phyloP scores from a whole-genome alignment of 306 rosid species.

The Cyclanthera cordifolia region DNA sequence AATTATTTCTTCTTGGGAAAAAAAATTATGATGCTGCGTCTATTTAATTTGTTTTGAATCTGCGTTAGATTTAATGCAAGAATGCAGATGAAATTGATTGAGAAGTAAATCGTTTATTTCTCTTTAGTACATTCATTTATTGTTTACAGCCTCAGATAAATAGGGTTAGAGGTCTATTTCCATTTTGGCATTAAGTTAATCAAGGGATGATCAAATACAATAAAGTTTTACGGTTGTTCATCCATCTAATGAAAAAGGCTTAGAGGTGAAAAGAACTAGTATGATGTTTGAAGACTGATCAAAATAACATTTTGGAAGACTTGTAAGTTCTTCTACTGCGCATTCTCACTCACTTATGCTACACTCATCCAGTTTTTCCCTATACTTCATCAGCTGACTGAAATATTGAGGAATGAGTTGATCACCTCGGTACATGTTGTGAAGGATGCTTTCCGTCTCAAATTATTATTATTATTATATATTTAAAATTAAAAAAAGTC shows the following conservation, averaged over 20 bases:
- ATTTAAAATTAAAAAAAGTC: not conserved
- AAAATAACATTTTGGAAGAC: not conserved
- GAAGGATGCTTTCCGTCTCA: not conserved
- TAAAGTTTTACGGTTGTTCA: not conserved
- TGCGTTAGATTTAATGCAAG: not conserved
- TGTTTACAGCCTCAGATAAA: not conserved
- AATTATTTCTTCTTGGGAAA: not conserved
- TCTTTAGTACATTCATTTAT: not conserved
- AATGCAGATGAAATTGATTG: not conserved
- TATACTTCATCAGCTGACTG: not conserved
- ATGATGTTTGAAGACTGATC: not conserved
- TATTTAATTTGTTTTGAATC: not conserved
- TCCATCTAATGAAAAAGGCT: not conserved
- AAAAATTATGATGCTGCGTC: not conserved
- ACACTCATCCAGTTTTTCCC: conserved; percentile 7
- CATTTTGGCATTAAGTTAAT: not conserved
- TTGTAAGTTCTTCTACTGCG: not conserved
- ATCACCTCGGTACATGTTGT: not conserved
- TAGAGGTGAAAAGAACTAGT: not conserved
- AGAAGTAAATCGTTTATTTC: not conserved
- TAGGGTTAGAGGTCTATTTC: not conserved
- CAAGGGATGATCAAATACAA: not conserved
- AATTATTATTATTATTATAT: not conserved
- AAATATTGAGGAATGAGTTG: not conserved
- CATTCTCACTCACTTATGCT: not conserved